Base-by-base conservation (phyloP, 1,284 basidiomycete species). In the Pyrrhoderma lamaoense region DNA sequence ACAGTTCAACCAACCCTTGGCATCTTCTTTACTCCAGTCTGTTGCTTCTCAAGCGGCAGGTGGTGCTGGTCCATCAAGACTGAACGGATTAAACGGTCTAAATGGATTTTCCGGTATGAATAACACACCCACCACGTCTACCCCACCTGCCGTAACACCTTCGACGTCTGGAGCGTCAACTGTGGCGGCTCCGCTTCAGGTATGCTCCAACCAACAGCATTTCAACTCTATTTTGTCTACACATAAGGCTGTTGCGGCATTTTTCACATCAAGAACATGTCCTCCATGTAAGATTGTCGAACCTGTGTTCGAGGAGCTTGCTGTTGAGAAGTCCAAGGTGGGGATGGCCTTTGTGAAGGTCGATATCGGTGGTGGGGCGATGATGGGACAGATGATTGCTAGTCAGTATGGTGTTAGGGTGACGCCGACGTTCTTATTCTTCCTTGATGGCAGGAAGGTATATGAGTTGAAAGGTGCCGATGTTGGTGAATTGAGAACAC, bases 391-490 rank as follows among this genome's bases (percentile, higher is more conserved):
- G 27, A 11, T 31, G 7, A 67, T 92, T 22, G 88, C 85, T 0
- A 61, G 68, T 0, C 72, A 85, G 60, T 87, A 79, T 68, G 71
- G 76, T 2, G 79, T 95, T 1, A 65, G 75, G n/a, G 89, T 76
- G 0, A 93, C 89, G 0, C 91, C 92, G 2, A 93, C 90, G 3
- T 93, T 93, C 64, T 70, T 87, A 47, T 91, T 89, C 68, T 93
- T 91, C 70, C 64, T 83, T 57, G 74, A 88, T 55, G 87, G 85
- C 1, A 74, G 78, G 57, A 88, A 89, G 77, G 68, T 73, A 8
- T 70, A 82, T 45, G 88, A 92, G 63, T 56, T 94, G 57, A 83
- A 80, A 59, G 91, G 91, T 0, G 85, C 81, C 1, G 70, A 89
- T 65, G 72, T 74, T 0, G 69, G 70, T 2, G 86, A 88, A 59